Base-by-base conservation (phyloP, 306 rosid genomes). In the Begonia masoniana region DNA sequence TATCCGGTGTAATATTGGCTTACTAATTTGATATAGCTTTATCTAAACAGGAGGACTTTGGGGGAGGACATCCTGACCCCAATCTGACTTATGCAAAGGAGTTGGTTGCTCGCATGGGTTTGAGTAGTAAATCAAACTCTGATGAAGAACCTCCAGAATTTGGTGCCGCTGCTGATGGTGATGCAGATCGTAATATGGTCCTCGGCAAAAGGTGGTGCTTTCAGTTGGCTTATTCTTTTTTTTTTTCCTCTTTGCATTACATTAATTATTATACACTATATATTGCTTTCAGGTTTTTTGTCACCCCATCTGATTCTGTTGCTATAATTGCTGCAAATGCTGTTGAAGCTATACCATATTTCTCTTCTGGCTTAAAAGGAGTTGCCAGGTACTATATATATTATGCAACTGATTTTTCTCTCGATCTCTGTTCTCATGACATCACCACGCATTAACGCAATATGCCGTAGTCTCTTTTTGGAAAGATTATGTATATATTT, bases 131-230 rank as follows among this genome's bases (percentile, higher is more conserved):
- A 73, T 69, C 94, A 68, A 71, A 69, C 56, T 55, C 88, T 24
- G 77, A 79, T 72, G 66, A 50, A 14, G 95, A 85, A 62, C 88
- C 88, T 53, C 99, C 99, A 6, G 99, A 92, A 74, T 92, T 92
- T 68, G 99, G 99, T 70, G 99, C 93, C 62, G 99, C 99, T 70
- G 81, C 96, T 66, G 99, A 92, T 71, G 99, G 99, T 72, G 99
- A 92, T 72, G 99, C 99, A 43, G 99, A 92, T 71, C 99, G 99
- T 45, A 91, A 91, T 78, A 91, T 91, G 99, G 50, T 92, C 74
- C 96, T 92, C 23, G 99, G 99, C 35, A 92, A 86, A 86, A 92
- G 99, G 99, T 92, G 55, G 46, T 10, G 23, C 39, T 26, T 21
- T 47, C 12, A 43, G 43, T 61, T 47, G 51, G 16, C 45, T 15